Evolutionary conservation across 2,329 filamentous ascomycete species (phyloP).

Genomic region (Thelonectria blattea): DNA sequence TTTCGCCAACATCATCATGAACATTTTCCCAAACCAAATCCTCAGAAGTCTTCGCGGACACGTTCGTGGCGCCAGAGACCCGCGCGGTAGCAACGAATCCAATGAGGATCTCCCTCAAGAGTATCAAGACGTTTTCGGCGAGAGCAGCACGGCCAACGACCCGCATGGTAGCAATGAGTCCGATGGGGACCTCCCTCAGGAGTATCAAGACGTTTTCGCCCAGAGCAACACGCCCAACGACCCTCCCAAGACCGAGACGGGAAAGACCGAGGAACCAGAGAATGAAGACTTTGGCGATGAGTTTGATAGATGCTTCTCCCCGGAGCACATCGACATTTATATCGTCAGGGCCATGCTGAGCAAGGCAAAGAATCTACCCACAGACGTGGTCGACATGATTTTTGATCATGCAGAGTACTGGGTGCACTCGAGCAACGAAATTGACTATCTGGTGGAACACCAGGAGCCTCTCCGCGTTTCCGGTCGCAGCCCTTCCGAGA

Average conservation of each 20-base stretch:
- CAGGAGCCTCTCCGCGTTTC: constrained; percentile 30
- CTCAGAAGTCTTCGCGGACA: constrained; percentile 26
- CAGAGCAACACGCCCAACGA: background rate
- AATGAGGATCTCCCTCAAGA: background rate
- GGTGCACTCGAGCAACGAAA: constrained; percentile 53
- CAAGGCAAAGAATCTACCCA: constrained; percentile 52
- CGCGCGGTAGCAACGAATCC: background rate
- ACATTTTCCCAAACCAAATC: constrained; percentile 34
- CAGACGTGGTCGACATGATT: constrained; percentile 61
- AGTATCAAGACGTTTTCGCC: constrained; percentile 3
- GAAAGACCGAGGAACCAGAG: background rate
- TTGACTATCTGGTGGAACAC: constrained; percentile 38
- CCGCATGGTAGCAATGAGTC: background rate
- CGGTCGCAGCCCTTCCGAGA: constrained; percentile 35
- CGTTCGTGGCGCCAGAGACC: background rate
- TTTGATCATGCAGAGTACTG: constrained; percentile 69
- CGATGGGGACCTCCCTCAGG: background rate
- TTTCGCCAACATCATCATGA: constrained; percentile 33
- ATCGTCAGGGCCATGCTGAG: constrained; percentile 56
- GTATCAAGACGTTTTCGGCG: constrained; percentile 4
- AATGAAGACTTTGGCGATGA: constrained; percentile 7
- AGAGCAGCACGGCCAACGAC: background rate
- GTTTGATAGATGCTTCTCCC: constrained; percentile 35
- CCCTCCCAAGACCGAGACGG: background rate
- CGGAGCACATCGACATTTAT: constrained; percentile 56